phyloP scores from a whole-genome alignment of 306 rosid species.

The Quercus cerris region DNA sequence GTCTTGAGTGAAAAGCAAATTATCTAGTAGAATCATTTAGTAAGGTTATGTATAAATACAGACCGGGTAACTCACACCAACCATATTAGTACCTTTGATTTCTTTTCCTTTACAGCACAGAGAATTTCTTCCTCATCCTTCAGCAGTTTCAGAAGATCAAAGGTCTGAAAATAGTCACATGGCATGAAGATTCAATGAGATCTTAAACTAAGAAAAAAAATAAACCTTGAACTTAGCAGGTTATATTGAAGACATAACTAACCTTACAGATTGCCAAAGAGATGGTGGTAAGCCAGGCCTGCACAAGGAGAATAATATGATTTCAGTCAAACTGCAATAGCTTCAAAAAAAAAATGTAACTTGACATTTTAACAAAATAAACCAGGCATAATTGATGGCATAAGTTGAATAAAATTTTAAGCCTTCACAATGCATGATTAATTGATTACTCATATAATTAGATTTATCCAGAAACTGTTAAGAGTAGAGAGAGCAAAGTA shows the following conservation, averaged over 20 bases:
- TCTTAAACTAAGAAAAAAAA: neutral
- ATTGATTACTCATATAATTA: neutral
- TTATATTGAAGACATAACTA: slow-evolving; percentile 22
- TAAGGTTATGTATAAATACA: neutral
- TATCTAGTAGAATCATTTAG: neutral
- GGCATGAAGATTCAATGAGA: slow-evolving; percentile 17
- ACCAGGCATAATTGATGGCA: neutral
- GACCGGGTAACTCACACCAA: slow-evolving; percentile 5
- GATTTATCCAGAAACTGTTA: neutral
- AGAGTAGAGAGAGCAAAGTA: neutral
- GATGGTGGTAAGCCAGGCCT: slow-evolving; percentile 89
- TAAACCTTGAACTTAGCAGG: slow-evolving; percentile 10
- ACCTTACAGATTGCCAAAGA: slow-evolving; percentile 91
- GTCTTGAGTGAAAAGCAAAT: neutral
- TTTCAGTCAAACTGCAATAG: slow-evolving; percentile 8
- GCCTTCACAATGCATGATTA: neutral
- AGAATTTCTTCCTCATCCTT: slow-evolving; percentile 93
- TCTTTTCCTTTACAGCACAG: slow-evolving; percentile 65
- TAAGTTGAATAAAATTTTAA: neutral
- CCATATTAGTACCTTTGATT: slow-evolving; percentile 56
- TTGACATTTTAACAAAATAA: neutral
- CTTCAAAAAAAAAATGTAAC: neutral
- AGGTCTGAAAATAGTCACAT: slow-evolving; percentile 47
- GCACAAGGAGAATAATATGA: slow-evolving; percentile 13
- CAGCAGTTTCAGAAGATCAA: slow-evolving; percentile 82